A percentile compares a stretch with the other conserved stretches of the same genome.
phyloP scores from a whole-genome alignment of 2,329 filamentous ascomycete genomes.

The Apiospora marii region DNA sequence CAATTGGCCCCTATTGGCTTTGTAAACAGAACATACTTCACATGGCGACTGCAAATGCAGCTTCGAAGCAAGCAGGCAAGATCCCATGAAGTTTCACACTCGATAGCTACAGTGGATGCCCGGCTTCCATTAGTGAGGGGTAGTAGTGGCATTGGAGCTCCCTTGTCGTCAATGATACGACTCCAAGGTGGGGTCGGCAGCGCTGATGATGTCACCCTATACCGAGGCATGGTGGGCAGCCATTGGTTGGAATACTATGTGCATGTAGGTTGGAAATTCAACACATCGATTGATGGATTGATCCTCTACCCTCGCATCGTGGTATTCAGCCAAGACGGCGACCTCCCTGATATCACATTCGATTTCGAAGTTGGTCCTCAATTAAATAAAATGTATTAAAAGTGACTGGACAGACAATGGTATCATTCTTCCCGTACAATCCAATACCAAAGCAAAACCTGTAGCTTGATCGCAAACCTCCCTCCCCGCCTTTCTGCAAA shows the following conservation, averaged over 20 bases:
- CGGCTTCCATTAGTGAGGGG: slow-evolving; percentile 24
- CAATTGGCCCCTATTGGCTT: background rate
- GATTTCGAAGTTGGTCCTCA: background rate
- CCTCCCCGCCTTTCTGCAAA: background rate
- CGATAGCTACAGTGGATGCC: background rate
- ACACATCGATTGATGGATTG: too few species aligned
- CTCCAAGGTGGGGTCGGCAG: slow-evolving; percentile 1
- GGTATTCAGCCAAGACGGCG: background rate
- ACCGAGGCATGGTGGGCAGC: background rate
- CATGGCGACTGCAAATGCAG: background rate
- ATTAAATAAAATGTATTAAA: background rate
- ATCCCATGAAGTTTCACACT: slow-evolving; percentile 2
- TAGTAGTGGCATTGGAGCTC: slow-evolving; percentile 12
- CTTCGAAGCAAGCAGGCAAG: background rate
- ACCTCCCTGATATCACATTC: background rate
- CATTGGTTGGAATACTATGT: background rate
- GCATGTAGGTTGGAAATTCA: background rate
- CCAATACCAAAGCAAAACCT: background rate
- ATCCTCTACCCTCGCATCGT: background rate
- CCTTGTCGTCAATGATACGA: slow-evolving; percentile 24
- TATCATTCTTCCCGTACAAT: background rate
- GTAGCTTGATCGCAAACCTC: background rate
- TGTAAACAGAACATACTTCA: background rate
- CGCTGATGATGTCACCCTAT: slow-evolving; percentile 26
- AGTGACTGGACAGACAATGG: too few species aligned